Percentiles rank a stretch among this genome's conserved stretches.
Conservation (phyloP, 805 yeast genomes). For the Saturnispora diversa region DNA sequence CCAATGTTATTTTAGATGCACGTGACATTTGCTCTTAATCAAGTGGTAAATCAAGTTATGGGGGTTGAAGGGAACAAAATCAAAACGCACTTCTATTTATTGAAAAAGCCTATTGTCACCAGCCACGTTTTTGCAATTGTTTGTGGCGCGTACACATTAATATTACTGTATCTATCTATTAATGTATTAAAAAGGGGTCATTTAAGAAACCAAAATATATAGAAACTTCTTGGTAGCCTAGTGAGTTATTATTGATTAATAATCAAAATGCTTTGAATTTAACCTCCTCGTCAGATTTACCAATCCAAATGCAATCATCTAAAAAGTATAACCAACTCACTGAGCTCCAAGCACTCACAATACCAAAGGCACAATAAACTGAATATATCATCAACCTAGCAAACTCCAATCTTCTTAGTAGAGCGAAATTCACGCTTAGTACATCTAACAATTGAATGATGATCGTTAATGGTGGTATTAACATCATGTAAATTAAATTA, state of each 20-base stretch:
- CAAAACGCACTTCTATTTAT: too few relatives aligned
- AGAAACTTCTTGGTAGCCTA: too few relatives aligned
- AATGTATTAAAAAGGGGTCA: too few relatives aligned
- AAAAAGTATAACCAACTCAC: constrained; percentile 83
- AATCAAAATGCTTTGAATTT: not conserved
- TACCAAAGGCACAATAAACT: constrained; percentile 80
- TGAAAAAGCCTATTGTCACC: too few relatives aligned
- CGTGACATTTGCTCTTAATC: constrained; percentile 50
- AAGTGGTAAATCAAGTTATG: not conserved
- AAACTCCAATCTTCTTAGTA: constrained; percentile 59
- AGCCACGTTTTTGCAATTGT: too few relatives aligned
- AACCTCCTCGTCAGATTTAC: constrained; percentile 17
- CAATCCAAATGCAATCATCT: constrained; percentile 62
- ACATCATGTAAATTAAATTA: constrained; percentile 56
- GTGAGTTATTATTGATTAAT: too few relatives aligned
- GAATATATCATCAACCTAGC: constrained; percentile 74
- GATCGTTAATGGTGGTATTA: constrained; percentile 57
- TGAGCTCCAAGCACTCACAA: constrained; percentile 80
- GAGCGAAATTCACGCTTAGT: constrained; percentile 44
- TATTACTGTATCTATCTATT: too few relatives aligned
- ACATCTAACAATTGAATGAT: constrained; percentile 39
- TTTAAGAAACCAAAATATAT: too few relatives aligned
- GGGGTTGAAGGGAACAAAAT: too few relatives aligned
- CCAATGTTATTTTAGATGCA: constrained; percentile 71
- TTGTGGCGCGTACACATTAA: too few relatives aligned